These are phyloP conservation scores for Jackrogersella multiformis DNA, from an alignment of 495 filamentous ascomycete species.

Conservation along the genomic window DNA sequence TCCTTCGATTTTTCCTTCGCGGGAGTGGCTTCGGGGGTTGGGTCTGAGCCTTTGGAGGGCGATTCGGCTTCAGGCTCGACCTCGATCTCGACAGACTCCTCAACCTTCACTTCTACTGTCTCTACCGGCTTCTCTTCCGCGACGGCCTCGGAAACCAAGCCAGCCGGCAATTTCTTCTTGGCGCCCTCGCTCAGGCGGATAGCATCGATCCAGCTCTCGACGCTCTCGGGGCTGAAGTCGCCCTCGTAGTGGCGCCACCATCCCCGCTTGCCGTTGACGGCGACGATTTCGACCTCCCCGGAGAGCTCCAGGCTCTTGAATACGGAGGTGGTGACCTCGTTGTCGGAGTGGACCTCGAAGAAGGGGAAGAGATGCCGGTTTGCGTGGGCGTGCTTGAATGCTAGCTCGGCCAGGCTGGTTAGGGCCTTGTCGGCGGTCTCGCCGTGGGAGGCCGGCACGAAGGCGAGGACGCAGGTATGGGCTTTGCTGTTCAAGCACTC, in stretches of 20 bases:
- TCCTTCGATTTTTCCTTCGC: constrained; percentile 25
- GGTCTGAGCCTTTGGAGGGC: constrained; percentile 40
- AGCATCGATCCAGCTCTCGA: constrained; percentile 88
- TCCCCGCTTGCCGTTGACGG: constrained; percentile 80
- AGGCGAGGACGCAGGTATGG: constrained; percentile 83
- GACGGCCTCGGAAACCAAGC: constrained; percentile 68
- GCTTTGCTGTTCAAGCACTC: constrained; percentile 80
- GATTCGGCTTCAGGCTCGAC: constrained; percentile 37
- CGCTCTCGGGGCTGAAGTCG: constrained; percentile 64
- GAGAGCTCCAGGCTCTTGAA: constrained; percentile 69
- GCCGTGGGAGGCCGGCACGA: constrained; percentile 67
- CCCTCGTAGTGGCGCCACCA: constrained; percentile 83
- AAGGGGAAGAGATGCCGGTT: constrained; percentile 81
- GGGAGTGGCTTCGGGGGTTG: constrained; percentile 54
- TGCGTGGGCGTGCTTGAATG: constrained; percentile 72
- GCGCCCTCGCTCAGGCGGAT: constrained; percentile 85
- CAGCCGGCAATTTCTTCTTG: constrained; percentile 83
- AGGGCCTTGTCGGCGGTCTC: constrained; percentile 68
- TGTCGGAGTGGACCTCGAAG: constrained; percentile 74
- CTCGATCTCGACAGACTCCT: constrained; percentile 39
- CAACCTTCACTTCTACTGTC: constrained; percentile 44
- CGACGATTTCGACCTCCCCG: constrained; percentile 72
- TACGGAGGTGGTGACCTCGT: constrained; percentile 64
- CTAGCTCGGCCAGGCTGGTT: constrained; percentile 73
- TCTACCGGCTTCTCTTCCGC: constrained; percentile 55